A percentile compares a stretch with the other conserved stretches of the same genome.
These are phyloP conservation scores for Geotrichum europaeum DNA, from an alignment of 1,139 yeast species.

Conservation along the genomic window DNA sequence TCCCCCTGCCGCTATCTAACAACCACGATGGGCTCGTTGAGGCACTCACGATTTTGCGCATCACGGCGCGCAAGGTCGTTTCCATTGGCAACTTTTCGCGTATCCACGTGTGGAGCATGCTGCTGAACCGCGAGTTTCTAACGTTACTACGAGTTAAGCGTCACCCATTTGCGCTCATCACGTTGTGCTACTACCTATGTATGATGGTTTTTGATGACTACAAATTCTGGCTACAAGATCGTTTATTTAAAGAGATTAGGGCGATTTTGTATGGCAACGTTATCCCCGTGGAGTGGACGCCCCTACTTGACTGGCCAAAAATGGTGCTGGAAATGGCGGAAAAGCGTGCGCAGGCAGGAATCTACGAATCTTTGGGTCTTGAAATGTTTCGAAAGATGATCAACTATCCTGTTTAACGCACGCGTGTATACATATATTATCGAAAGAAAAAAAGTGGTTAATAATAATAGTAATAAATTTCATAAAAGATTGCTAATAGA, in stretches of 20 bases:
- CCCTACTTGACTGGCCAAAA: slow-evolving; percentile 5
- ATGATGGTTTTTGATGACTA: not conserved
- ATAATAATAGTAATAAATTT: too few relatives aligned
- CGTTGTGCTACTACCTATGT: slow-evolving; percentile 1
- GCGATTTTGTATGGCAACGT: not conserved
- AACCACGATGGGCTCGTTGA: not conserved
- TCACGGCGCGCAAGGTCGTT: slow-evolving; percentile 4
- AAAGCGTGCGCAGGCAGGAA: not conserved
- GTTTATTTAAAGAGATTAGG: slow-evolving; percentile 1
- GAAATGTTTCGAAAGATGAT: slow-evolving; percentile 1
- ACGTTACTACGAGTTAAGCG: not conserved
- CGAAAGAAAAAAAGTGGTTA: not conserved
- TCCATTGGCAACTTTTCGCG: not conserved
- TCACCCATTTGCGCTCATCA: slow-evolving; percentile 4
- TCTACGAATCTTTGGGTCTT: not conserved
- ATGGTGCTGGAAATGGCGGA: not conserved
- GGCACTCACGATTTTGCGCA: slow-evolving; percentile 2
- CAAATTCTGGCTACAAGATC: slow-evolving; percentile 7
- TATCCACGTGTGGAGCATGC: slow-evolving; percentile 1
- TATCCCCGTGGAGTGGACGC: slow-evolving; percentile 1
- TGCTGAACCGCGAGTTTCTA: slow-evolving; percentile 2
- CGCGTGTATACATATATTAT: not conserved
- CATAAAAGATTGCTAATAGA: too few relatives aligned
- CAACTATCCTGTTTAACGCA: not conserved
- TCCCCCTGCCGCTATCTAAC: not conserved